A percentile compares a stretch with the other conserved stretches of the same genome.
Conservation (phyloP, 805 yeast genomes). For the Ogataea nakhonphanomensis region DNA sequence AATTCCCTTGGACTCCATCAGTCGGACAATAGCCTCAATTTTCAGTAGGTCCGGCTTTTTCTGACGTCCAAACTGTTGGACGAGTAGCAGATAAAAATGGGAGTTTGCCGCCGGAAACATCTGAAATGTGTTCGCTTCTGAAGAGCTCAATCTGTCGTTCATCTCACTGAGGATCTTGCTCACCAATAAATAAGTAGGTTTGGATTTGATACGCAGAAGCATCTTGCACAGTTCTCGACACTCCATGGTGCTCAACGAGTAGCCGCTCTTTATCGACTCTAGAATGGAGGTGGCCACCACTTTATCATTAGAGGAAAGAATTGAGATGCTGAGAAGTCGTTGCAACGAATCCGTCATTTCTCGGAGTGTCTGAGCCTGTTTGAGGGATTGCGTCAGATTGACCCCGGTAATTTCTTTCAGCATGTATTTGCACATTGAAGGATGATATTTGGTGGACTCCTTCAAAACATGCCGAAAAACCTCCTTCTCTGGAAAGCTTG, state of each 20-base stretch:
- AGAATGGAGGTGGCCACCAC: conserved; percentile 12
- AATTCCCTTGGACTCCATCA: conserved; percentile 32
- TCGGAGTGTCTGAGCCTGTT: conserved; percentile 25
- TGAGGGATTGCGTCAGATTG: conserved; percentile 14
- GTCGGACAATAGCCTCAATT: conserved; percentile 29
- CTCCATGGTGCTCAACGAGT: conserved; percentile 25
- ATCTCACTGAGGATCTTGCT: conserved; percentile 31
- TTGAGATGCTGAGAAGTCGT: not conserved
- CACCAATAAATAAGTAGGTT: conserved; percentile 28
- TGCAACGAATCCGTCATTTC: conserved; percentile 12
- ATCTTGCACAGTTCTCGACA: conserved; percentile 23
- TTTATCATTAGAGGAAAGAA: conserved; percentile 8
- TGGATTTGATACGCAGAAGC: conserved; percentile 22
- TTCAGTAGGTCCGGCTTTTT: conserved; percentile 24
- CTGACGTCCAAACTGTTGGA: conserved; percentile 34
- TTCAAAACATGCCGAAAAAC: conserved; percentile 15
- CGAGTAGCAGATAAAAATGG: conserved; percentile 39
- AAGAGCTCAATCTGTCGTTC: conserved; percentile 18
- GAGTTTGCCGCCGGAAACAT: conserved; percentile 38
- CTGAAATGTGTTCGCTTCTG: conserved; percentile 11
- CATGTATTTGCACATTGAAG: conserved; percentile 17
- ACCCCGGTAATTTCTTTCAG: conserved; percentile 14
- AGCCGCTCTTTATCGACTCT: conserved; percentile 22
- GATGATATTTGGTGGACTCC: conserved; percentile 10
- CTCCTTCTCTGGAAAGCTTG: conserved; percentile 26